phyloP scores from a whole-genome alignment of 2,329 filamentous ascomycete species.

The Mycosphaerella arachidis region DNA sequence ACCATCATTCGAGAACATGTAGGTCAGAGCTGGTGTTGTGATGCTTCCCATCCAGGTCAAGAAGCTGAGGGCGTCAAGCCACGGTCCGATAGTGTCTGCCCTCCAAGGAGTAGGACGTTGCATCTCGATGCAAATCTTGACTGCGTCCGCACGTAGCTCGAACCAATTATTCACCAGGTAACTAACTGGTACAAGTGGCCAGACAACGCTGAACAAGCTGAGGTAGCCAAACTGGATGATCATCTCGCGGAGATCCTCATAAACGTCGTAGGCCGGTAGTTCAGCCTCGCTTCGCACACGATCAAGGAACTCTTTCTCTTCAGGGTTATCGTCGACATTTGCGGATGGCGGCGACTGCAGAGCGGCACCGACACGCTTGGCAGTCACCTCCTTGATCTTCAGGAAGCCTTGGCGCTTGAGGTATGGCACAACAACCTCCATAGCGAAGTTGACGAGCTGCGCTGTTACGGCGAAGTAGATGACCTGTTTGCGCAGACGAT shows the following conservation, averaged over 20 bases:
- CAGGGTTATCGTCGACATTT: slow-evolving; percentile 60
- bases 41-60: slow-evolving; percentile 91
- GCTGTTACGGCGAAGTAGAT: slow-evolving; percentile 96
- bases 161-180: slow-evolving; percentile 97
- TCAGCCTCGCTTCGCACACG: slow-evolving; percentile 79
- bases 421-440: slow-evolving; percentile 81
- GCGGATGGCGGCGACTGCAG: slow-evolving; percentile 25
- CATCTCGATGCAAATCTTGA: slow-evolving; percentile 89
- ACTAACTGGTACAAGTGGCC: slow-evolving; percentile 84
- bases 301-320: slow-evolving; percentile 74
- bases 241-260: slow-evolving; percentile 89
- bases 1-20: slow-evolving; percentile 72
- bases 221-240: slow-evolving; percentile 79
- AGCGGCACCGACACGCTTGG: slow-evolving; percentile 51
- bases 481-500: slow-evolving; percentile 80
- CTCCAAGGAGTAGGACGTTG: slow-evolving; percentile 85
- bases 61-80: slow-evolving; percentile 79
- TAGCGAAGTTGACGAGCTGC: slow-evolving; percentile 79
- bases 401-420: slow-evolving; percentile 72
- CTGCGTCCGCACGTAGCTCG: slow-evolving; percentile 84
- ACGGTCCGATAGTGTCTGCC: slow-evolving; percentile 90
- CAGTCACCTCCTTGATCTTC: slow-evolving; percentile 73
- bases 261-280: slow-evolving; percentile 81
- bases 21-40: slow-evolving; percentile 81
- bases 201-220: slow-evolving; percentile 84